phyloP scores from a whole-genome alignment of 768 basidiomycete species.

The Erythrobasidium yunnanense region DNA sequence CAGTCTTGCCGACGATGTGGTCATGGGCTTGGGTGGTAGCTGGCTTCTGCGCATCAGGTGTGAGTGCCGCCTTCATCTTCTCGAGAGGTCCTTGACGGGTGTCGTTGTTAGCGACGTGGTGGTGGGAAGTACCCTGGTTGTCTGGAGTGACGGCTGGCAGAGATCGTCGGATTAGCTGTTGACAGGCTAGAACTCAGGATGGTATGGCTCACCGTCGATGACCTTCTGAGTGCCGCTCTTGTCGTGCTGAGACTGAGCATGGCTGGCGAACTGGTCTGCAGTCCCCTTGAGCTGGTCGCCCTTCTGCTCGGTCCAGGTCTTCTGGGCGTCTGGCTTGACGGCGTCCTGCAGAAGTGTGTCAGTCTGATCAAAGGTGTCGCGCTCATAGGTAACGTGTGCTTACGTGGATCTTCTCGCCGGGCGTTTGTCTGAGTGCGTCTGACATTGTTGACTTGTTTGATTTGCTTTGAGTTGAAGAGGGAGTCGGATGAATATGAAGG shows the following conservation, averaged over 20 bases:
- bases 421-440: conserved; percentile 20
- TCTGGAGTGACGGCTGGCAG: conserved; percentile 15
- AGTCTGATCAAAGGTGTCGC: too few species aligned
- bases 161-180: too few species aligned
- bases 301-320: conserved; percentile 13
- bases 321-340: conserved; percentile 18
- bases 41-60: conserved; percentile 6
- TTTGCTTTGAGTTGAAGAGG: neutral
- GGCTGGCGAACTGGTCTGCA: conserved; percentile 2
- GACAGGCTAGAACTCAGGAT: too few species aligned
- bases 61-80: neutral
- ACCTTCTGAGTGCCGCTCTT: conserved; percentile 22
- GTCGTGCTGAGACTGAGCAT: conserved; percentile 12
- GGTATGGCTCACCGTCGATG: conserved; percentile 1
- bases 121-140: conserved; percentile 10
- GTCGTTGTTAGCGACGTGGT: conserved; percentile 1
- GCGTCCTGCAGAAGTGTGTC: neutral
- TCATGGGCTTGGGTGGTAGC: neutral
- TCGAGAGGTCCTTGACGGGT: neutral
- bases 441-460: conserved; percentile 5
- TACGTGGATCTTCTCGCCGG: conserved; percentile 13
- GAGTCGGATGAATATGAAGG: neutral
- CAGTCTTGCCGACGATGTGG: neutral
- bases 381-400: too few species aligned
- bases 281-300: neutral